Base-by-base conservation (phyloP, 164 flowering plant genomes). In the Echeveria elegans region DNA sequence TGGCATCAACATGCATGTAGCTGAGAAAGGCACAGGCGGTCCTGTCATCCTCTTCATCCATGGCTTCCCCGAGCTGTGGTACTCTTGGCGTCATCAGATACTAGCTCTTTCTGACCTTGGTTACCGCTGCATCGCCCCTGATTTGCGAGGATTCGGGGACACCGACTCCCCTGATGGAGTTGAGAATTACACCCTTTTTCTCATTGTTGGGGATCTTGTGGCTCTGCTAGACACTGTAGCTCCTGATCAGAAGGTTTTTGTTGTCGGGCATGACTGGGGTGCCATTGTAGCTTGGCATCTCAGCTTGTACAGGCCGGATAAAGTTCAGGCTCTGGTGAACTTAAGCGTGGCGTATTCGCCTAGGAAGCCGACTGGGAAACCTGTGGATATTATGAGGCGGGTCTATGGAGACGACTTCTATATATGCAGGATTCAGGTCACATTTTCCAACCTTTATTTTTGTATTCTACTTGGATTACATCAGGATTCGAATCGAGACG, bases 221-320 rank as follows among this genome's bases (percentile, higher is more conserved):
- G 89, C 74, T 6, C 83, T 90, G 21, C 65, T 90, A 15, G 88
- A 88, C 62, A 64, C 71, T 5, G 76, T 88, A 12, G 90, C 53
- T 48, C 53, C 72, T 11, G 75, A 70, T 58, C 70, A 59, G 41
- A 47, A 69, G 28, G 95, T 85, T 28, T 86, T 85, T 65, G 82
- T 88, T 28, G 97, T 88, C 18, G 95, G 81, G 0, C 92, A 88
- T 63, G 95, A 90, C 66, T 88, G 88, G 95, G 97, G 97, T 5
- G 92, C 97, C 0, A 0, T 67, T 23, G 63, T 87, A 0, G 89
- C 89, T 19, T 90, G 97, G 97, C 14, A 72, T 41, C 68, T 90
- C 14, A 78, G 88, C 70, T 41, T 84, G 70, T 81, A 74, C 30
- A 68, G 97, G 14, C 95, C 97, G 0, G 97, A 90, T 64, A 71